Conservation (phyloP, 495 filamentous ascomycete genomes). For the Thozetella sp. region DNA sequence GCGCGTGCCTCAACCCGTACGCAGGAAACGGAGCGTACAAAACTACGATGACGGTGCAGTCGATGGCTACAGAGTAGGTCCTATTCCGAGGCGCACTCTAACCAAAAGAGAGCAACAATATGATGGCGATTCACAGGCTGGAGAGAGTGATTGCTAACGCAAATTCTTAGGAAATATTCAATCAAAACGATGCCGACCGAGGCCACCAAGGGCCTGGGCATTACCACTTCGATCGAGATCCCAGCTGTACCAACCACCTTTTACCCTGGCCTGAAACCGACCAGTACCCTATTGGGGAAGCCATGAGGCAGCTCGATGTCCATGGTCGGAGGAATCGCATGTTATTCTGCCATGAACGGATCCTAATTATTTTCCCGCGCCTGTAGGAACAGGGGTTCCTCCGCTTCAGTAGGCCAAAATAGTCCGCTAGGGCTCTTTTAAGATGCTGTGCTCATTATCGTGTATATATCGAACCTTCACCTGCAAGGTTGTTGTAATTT, state of each 20-base stretch:
- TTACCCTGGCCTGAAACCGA: conserved; percentile 45
- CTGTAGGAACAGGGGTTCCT: too few species aligned
- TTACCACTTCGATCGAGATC: conserved; percentile 46
- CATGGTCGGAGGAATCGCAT: too few species aligned
- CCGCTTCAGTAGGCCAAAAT: too few species aligned
- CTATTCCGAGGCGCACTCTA: neutral
- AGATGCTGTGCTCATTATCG: too few species aligned
- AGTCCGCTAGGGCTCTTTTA: too few species aligned
- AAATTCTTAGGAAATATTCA: conserved; percentile 44
- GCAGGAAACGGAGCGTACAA: conserved; percentile 7
- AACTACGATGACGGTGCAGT: conserved; percentile 11
- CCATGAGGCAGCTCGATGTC: too few species aligned
- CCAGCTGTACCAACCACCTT: conserved; percentile 54
- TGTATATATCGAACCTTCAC: too few species aligned
- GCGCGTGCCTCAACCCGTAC: conserved; percentile 14
- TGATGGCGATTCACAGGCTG: neutral
- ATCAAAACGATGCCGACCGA: conserved; percentile 50
- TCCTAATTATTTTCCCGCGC: too few species aligned
- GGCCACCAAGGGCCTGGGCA: conserved; percentile 42
- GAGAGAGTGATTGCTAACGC: too few species aligned
- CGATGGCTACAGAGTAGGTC: conserved; percentile 9
- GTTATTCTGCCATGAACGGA: too few species aligned
- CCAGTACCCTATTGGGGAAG: conserved; percentile 2
- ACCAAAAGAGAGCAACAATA: neutral
- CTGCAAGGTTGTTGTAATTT: too few species aligned